Evolutionary conservation across 805 yeast species (phyloP).

Genomic region (Zygotorulaspora sp.): DNA sequence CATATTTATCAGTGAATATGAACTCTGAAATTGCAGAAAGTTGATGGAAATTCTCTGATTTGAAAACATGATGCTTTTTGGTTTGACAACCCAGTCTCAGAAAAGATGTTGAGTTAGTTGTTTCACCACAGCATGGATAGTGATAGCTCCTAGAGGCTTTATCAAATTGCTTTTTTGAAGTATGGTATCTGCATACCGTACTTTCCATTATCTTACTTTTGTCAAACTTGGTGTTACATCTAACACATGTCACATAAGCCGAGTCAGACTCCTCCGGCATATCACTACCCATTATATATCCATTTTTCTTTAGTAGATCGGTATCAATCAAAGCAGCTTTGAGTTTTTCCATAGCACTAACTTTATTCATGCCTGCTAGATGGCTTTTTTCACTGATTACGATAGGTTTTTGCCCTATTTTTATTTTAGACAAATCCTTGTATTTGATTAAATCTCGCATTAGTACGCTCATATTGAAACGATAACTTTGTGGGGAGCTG

Average conservation of each 20-base stretch:
- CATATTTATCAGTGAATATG: constrained; percentile 18
- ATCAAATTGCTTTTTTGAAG: constrained; percentile 26
- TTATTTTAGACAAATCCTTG: constrained; percentile 25
- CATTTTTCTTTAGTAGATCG: constrained; percentile 22
- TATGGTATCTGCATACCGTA: constrained; percentile 31
- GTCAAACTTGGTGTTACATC: constrained; percentile 32
- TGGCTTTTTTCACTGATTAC: constrained; percentile 7
- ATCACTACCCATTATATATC: constrained; percentile 18
- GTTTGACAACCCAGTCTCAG: constrained; percentile 29
- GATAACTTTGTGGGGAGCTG: constrained; percentile 28
- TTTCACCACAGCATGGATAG: constrained; percentile 37
- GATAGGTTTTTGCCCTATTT: constrained; percentile 22
- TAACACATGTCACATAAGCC: constrained; percentile 18
- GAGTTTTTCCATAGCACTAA: constrained; percentile 19
- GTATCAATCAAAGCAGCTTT: constrained; percentile 18
- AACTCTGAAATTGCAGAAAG: constrained; percentile 28
- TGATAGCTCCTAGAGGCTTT: constrained; percentile 22
- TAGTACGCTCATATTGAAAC: constrained; percentile 31
- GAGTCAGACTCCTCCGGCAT: constrained; percentile 9
- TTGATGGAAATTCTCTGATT: constrained; percentile 21
- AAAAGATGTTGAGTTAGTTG: constrained; percentile 26
- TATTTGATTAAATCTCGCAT: constrained; percentile 29
- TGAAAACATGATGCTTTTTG: constrained; percentile 28
- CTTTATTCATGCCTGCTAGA: constrained; percentile 12
- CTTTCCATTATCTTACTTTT: constrained; percentile 24